Conservation (phyloP, 2,329 filamentous ascomycete genomes). For the Arthrobotrys entomopaga region DNA sequence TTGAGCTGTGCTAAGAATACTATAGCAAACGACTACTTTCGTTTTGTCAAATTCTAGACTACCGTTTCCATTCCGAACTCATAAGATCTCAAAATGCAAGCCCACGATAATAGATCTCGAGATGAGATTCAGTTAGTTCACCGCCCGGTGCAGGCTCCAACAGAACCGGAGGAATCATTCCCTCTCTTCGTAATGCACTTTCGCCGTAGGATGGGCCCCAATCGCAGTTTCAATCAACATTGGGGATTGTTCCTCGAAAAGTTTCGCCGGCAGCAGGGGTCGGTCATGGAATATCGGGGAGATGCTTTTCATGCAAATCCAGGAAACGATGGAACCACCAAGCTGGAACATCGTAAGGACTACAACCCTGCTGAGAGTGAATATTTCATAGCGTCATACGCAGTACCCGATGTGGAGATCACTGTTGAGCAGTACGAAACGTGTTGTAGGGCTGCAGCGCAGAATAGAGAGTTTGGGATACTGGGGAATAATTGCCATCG, state of each 20-base stretch:
- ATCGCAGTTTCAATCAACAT: neutral
- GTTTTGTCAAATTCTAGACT: conserved; percentile 2
- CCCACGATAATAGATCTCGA: neutral
- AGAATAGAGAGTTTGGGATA: neutral
- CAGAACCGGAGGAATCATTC: neutral
- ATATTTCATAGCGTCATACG: neutral
- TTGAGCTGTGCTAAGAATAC: neutral
- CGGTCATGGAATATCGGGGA: neutral
- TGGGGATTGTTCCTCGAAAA: neutral
- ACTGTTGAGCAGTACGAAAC: neutral
- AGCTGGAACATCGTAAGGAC: neutral
- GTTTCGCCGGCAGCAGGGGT: neutral
- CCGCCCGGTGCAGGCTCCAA: neutral
- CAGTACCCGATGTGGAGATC: neutral
- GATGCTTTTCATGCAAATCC: neutral
- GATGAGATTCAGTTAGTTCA: neutral
- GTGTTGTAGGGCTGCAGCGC: neutral
- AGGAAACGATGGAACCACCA: neutral
- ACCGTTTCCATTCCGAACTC: neutral
- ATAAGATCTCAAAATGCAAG: conserved; percentile 1
- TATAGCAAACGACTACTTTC: neutral
- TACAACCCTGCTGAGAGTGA: neutral
- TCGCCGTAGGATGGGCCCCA: neutral
- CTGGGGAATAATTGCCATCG: neutral
- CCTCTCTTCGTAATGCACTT: neutral